Evolutionary conservation across 352 stramenopile genomes (phyloP).

Genomic region (Phytophthora pluvialis): DNA sequence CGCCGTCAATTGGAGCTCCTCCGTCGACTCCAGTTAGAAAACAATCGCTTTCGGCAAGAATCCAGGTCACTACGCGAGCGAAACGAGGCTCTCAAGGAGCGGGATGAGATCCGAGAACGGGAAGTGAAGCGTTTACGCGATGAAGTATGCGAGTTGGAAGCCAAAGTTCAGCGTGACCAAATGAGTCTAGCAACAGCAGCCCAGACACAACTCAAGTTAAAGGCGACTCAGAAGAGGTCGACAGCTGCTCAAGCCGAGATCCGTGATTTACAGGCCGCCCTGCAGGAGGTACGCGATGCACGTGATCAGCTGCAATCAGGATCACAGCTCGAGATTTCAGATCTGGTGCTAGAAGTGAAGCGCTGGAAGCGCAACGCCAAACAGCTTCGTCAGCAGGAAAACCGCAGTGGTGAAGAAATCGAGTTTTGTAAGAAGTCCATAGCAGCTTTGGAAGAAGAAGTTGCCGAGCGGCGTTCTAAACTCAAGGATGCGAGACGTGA

Average conservation of each 20-base stretch:
- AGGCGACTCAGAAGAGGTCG: slow-evolving; percentile 51
- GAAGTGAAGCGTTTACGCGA: slow-evolving; percentile 61
- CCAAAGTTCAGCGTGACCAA: slow-evolving; percentile 47
- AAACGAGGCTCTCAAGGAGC: slow-evolving; percentile 53
- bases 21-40: slow-evolving; percentile 72
- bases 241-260: slow-evolving; percentile 38
- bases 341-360: slow-evolving; percentile 48
- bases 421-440: slow-evolving; percentile 48
- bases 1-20: slow-evolving; percentile 73
- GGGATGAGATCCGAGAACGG: slow-evolving; percentile 43
- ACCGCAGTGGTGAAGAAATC: slow-evolving; percentile 37
- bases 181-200: slow-evolving; percentile 35
- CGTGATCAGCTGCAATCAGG: slow-evolving; percentile 42
- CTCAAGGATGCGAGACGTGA: slow-evolving; percentile 47
- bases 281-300: slow-evolving; percentile 46
- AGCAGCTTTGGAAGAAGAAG: slow-evolving; percentile 43
- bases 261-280: slow-evolving; percentile 41
- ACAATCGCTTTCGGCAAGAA: slow-evolving; percentile 74
- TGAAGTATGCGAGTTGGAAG: slow-evolving; percentile 41
- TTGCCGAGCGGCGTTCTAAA: slow-evolving; percentile 35
- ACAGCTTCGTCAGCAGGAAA: slow-evolving; percentile 51
- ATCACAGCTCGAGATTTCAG: slow-evolving; percentile 45
- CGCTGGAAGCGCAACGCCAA: slow-evolving; percentile 57
- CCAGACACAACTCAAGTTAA: slow-evolving; percentile 54
- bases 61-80: slow-evolving; percentile 49